Evolutionary conservation across 495 filamentous ascomycete species (phyloP).

Genomic region (Cladorrhinum samala): DNA sequence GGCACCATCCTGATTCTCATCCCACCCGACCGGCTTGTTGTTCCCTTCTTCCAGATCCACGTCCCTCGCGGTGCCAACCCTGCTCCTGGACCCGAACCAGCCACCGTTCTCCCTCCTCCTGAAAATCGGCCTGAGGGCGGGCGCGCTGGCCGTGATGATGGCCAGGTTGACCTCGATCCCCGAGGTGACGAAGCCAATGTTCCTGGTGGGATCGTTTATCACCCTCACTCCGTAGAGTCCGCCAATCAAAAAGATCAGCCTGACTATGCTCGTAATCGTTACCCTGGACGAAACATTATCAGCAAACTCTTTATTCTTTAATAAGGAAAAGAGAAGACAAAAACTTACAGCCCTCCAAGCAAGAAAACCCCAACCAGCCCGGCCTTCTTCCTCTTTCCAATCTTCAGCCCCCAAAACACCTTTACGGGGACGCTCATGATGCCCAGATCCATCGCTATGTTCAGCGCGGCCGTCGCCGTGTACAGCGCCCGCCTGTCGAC

Average conservation of each 20-base stretch:
- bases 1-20: background rate
- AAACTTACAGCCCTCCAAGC: slow-evolving; percentile 44
- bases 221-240: slow-evolving; percentile 31
- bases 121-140: slow-evolving; percentile 38
- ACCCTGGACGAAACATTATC: slow-evolving; percentile 33
- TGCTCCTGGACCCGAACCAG: slow-evolving; percentile 27
- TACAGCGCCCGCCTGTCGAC: slow-evolving; percentile 44
- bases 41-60: slow-evolving; percentile 16
- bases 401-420: slow-evolving; percentile 41
- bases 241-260: slow-evolving; percentile 31
- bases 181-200: slow-evolving; percentile 46
- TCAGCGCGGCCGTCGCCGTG: slow-evolving; percentile 40
- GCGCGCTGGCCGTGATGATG: slow-evolving; percentile 45
- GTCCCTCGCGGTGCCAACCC: slow-evolving; percentile 18
- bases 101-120: slow-evolving; percentile 26
- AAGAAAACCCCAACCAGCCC: slow-evolving; percentile 46
- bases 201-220: slow-evolving; percentile 23
- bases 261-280: slow-evolving; percentile 44
- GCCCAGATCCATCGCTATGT: slow-evolving; percentile 46
- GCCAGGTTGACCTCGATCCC: slow-evolving; percentile 52
- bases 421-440: slow-evolving; percentile 44
- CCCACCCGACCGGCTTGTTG: slow-evolving; percentile 23
- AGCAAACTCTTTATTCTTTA: too few relatives aligned
- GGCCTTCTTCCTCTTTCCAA: slow-evolving; percentile 42
- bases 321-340: too few relatives aligned